Percentiles rank a stretch among this genome's conserved stretches.
These are phyloP conservation scores for Arachis monticola DNA, from an alignment of 331 rosid species.

Conservation along the genomic window DNA sequence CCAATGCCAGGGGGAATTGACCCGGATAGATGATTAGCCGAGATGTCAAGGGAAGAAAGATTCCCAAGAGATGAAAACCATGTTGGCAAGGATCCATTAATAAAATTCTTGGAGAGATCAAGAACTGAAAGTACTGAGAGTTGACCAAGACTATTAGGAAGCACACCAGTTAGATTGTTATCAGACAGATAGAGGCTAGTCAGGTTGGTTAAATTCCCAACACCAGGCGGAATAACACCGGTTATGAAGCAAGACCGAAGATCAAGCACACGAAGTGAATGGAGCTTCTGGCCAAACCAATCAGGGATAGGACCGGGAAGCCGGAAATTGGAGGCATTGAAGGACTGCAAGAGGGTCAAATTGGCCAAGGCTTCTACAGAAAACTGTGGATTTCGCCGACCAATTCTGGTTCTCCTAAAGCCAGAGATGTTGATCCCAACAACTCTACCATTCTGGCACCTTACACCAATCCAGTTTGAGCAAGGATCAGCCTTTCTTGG, in stretches of 20 bases:
- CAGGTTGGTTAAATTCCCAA: conserved; percentile 75
- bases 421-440: conserved; percentile 82
- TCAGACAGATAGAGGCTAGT: conserved; percentile 67
- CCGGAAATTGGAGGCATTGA: conserved; percentile 82
- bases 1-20: conserved; percentile 63
- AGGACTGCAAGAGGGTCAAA: conserved; percentile 63
- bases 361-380: conserved; percentile 71
- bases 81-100: conserved; percentile 61
- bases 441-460: conserved; percentile 75
- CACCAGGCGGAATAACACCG: conserved; percentile 65
- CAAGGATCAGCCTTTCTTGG: conserved; percentile 87
- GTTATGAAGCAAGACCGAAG: conserved; percentile 74
- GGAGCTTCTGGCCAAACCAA: conserved; percentile 65
- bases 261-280: conserved; percentile 69
- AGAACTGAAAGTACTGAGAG: conserved; percentile 62
- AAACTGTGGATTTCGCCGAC: conserved; percentile 75
- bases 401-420: conserved; percentile 76
- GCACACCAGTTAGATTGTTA: conserved; percentile 66
- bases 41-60: conserved; percentile 72
- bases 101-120: conserved; percentile 69
- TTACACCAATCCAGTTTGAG: conserved; percentile 64
- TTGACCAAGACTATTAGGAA: conserved; percentile 70
- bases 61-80: conserved; percentile 58
- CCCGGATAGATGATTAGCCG: conserved; percentile 65
- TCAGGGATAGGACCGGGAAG: conserved; percentile 81